These are phyloP conservation scores for Aspergillus carlsbadensis DNA, from an alignment of 495 filamentous ascomycete species.

Conservation along the genomic window DNA sequence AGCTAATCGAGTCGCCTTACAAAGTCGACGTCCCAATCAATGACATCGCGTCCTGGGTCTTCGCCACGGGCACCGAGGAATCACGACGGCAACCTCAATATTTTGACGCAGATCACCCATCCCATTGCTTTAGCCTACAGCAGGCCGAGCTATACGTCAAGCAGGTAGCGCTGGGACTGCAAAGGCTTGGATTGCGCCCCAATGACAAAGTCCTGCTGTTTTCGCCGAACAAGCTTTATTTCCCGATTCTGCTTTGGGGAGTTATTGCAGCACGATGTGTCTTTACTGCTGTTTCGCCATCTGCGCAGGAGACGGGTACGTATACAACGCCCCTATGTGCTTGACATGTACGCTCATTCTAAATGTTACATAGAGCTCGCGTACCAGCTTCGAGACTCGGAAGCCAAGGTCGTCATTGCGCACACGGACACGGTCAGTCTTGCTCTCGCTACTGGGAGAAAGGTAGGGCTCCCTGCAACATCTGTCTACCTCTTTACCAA, in stretches of 20 bases:
- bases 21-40: neutral
- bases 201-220: conserved; percentile 12
- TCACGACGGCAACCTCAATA: conserved; percentile 2
- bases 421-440: neutral
- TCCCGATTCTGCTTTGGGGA: conserved; percentile 10
- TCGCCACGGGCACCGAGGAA: neutral
- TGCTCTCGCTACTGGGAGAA: neutral
- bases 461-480: neutral
- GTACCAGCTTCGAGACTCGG: conserved; percentile 9
- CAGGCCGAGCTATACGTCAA: conserved; percentile 9
- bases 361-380: neutral
- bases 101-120: conserved; percentile 7
- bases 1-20: neutral
- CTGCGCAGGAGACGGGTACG: neutral
- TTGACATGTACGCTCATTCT: neutral
- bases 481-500: conserved; percentile 2
- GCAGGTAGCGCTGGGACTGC: neutral
- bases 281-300: conserved; percentile 3
- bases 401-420: conserved; percentile 4
- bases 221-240: conserved; percentile 1
- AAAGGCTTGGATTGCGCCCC: conserved; percentile 3
- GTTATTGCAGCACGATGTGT: conserved; percentile 10
- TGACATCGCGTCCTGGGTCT: conserved; percentile 6
- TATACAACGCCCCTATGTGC: neutral
- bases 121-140: conserved; percentile 1